Evolutionary conservation across 106 monocot genomes (phyloP).

Genomic region (Dactylorhiza incarnata): DNA sequence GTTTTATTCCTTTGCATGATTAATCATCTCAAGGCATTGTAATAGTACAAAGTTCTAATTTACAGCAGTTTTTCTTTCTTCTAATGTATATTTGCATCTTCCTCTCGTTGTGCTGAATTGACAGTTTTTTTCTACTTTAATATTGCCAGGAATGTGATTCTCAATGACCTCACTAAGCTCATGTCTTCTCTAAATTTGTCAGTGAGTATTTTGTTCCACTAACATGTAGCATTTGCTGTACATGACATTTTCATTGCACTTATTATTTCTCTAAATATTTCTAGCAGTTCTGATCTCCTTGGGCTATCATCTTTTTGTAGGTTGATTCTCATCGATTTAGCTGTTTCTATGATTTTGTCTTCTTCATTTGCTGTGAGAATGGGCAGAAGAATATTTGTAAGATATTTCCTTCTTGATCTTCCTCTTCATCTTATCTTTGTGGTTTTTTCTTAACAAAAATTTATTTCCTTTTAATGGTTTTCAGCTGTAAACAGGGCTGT

Average conservation of each 20-base stretch:
- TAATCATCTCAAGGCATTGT: no score
- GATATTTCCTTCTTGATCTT: conserved; percentile 9
- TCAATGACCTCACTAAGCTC: conserved; percentile 46
- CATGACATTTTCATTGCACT: neutral
- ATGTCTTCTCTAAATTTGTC: conserved; percentile 48
- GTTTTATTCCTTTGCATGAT: neutral
- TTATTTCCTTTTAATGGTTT: conserved; percentile 6
- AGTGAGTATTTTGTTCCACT: conserved; percentile 25
- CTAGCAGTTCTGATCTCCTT: neutral
- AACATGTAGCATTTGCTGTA: neutral
- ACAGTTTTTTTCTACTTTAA: neutral
- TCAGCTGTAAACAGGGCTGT: conserved; percentile 67
- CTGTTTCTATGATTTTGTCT: conserved; percentile 85
- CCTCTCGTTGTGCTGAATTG: neutral
- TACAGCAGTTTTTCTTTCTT: neutral
- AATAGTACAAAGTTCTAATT: neutral
- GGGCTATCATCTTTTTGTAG: conserved; percentile 24
- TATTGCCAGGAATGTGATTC: conserved; percentile 34
- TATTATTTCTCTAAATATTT: neutral
- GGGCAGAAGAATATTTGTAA: conserved; percentile 88
- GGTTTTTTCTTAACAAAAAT: neutral
- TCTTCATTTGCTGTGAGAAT: conserved; percentile 77
- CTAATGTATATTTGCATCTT: neutral
- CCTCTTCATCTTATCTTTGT: conserved; percentile 1
- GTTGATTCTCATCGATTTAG: conserved; percentile 56